phyloP scores from a whole-genome alignment of 495 filamentous ascomycete genomes.

The Neurospora sp. region DNA sequence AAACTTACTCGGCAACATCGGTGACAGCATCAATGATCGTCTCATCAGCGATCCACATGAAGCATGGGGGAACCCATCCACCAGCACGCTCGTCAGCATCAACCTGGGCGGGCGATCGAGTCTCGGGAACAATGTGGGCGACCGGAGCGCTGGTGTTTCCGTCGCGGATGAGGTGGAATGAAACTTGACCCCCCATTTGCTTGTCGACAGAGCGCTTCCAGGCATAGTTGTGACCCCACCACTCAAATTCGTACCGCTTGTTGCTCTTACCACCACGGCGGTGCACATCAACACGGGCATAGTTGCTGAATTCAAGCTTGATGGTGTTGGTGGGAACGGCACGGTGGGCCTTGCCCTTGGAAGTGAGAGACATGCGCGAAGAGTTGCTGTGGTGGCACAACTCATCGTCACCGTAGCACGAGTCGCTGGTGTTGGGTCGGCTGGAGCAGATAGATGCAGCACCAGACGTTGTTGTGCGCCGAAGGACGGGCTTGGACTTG shows the following conservation, averaged over 20 bases:
- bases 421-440: slow-evolving; percentile 35
- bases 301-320: slow-evolving; percentile 93
- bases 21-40: slow-evolving; percentile 53
- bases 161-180: slow-evolving; percentile 67
- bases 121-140: slow-evolving; percentile 80
- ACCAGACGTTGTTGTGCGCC: slow-evolving; percentile 36
- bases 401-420: slow-evolving; percentile 39
- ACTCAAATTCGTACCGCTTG: slow-evolving; percentile 83
- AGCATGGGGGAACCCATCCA: slow-evolving; percentile 85
- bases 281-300: slow-evolving; percentile 80
- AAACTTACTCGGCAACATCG: slow-evolving; percentile 88
- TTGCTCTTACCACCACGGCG: slow-evolving; percentile 56
- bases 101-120: slow-evolving; percentile 56
- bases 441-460: slow-evolving; percentile 26
- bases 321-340: slow-evolving; percentile 55
- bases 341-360: slow-evolving; percentile 23
- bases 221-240: slow-evolving; percentile 77
- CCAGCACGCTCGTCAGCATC: slow-evolving; percentile 68
- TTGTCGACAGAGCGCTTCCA: slow-evolving; percentile 70
- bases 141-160: slow-evolving; percentile 50
- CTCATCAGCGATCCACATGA: slow-evolving; percentile 76
- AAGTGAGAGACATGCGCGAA: slow-evolving; percentile 23
- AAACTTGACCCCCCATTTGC: slow-evolving; percentile 44
- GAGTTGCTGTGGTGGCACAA: slow-evolving; percentile 29
- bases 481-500: slow-evolving; percentile 39